Evolutionary conservation across 768 basidiomycete genomes (phyloP), one percentile per base, ranked within the genome.

Genomic region (Rhizopogon salebrosus): DNA sequence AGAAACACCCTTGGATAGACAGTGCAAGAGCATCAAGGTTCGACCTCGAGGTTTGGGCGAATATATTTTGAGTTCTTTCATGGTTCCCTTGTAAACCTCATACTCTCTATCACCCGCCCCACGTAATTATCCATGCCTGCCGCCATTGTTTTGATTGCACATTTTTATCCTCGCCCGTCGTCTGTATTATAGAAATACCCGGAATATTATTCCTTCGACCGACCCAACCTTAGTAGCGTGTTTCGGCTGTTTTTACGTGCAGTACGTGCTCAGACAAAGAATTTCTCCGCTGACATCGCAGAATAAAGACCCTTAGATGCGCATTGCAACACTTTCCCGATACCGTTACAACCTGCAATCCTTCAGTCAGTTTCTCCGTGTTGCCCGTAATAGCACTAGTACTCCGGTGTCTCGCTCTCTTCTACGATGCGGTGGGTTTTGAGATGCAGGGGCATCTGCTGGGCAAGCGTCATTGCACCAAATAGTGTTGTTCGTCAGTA

Each of bases 11-110:
- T 20, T 93, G 91, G 91, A 82, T 92, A 67, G 79, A 81, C 51
- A 74, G 77, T 43, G 80, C 87, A 7, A 74, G 75, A 60, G 66
- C 69, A 18, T 81, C 83, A 29, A 76, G 73, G 23, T 75, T 91
- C 48, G 87, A 93, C 66, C 74, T 92, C 51, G 84, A 87, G 66
- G 82, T 79, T 45, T 93, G 89, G 87, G 88, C 90, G 23, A 85
- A 74, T 68, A 87, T 85, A 31, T 83, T 89, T 64, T 89, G 68
- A 75, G 57, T 57, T 52, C 54, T 45, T 56, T 48, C 24, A 13
- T 41, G 54, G 49, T 51, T 56, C 18, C 38, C 29, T 57, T 40
- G 41, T 54, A 41, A 49, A 46, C 22, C 20, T 46, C 45, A 27
- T 54, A 23, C 48, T 27, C 49, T 20, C 54, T 39, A 46, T 58